These are phyloP conservation scores for Fragilariopsis cylindrus DNA, from an alignment of 108 stramenopile genomes.

Conservation along the genomic window DNA sequence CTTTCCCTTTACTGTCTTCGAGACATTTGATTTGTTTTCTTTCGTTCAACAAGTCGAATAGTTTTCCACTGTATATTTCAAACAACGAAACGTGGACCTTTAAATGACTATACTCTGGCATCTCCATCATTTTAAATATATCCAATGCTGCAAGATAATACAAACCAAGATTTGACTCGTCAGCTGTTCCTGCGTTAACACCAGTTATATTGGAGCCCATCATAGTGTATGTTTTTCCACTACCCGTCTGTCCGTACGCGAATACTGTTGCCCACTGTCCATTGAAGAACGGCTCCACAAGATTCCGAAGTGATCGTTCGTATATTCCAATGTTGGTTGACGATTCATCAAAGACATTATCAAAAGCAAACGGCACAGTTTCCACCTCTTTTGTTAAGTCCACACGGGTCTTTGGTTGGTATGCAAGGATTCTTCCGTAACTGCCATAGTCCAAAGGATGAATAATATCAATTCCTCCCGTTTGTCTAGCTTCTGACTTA, in stretches of 20 bases:
- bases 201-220: constrained; percentile 87
- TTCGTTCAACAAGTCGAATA: constrained; percentile 91
- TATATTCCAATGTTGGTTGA: constrained; percentile 83
- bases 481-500: constrained; percentile 49
- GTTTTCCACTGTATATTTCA: constrained; percentile 98
- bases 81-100: constrained; percentile 88
- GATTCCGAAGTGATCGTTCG: constrained; percentile 66
- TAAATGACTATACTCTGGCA: constrained; percentile 57
- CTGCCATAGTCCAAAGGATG: constrained; percentile 72
- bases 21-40: constrained; percentile 88
- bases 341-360: constrained; percentile 89
- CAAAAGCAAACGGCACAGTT: constrained; percentile 91
- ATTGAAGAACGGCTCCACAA: constrained; percentile 88
- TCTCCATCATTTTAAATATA: constrained; percentile 76
- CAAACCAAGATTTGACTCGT: constrained; percentile 78
- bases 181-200: constrained; percentile 59
- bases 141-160: constrained; percentile 91
- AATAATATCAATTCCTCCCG: constrained; percentile 81
- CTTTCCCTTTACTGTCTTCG: constrained; percentile 93
- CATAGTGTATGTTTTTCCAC: constrained; percentile 96
- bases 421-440: constrained; percentile 85
- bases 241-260: constrained; percentile 93
- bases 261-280: constrained; percentile 92
- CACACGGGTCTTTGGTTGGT: constrained; percentile 95
- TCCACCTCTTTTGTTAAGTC: constrained; percentile 98